Conservation (phyloP, 345 rosid species). For the Psidium friedrichsthalianum region DNA sequence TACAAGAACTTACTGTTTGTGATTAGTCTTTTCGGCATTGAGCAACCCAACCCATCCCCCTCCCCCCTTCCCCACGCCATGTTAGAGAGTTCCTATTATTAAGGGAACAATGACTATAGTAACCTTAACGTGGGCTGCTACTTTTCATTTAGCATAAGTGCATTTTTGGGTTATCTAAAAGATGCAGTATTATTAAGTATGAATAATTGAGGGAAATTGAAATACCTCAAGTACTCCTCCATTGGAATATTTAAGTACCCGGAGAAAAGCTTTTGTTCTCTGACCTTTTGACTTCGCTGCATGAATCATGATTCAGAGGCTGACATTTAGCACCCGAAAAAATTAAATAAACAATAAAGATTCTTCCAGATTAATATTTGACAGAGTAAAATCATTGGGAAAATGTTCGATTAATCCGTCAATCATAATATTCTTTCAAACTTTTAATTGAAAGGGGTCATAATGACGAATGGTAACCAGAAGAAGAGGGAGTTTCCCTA, state of each 20-base stretch:
- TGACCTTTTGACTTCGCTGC: constrained; percentile 70
- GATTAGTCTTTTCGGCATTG: background rate
- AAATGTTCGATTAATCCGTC: background rate
- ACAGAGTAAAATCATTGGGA: background rate
- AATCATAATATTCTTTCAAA: too few species aligned
- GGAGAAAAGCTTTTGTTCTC: constrained; percentile 76
- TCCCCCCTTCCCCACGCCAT: background rate
- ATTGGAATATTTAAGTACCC: constrained; percentile 83
- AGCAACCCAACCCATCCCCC: background rate
- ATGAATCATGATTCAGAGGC: constrained; percentile 1
- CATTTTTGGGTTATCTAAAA: background rate
- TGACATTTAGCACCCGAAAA: background rate
- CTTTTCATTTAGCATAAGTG: background rate
- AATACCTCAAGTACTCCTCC: constrained; percentile 98
- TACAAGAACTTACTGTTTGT: background rate
- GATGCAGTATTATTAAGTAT: background rate
- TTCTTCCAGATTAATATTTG: background rate
- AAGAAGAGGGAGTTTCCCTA: background rate
- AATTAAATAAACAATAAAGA: background rate
- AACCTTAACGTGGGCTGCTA: background rate
- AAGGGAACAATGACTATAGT: background rate
- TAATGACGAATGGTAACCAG: background rate
- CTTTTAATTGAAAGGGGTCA: too few species aligned
- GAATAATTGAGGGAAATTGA: background rate
- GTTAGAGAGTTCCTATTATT: background rate